Evolutionary conservation across 805 yeast genomes (phyloP).

Genomic region (Starmerella floricola): DNA sequence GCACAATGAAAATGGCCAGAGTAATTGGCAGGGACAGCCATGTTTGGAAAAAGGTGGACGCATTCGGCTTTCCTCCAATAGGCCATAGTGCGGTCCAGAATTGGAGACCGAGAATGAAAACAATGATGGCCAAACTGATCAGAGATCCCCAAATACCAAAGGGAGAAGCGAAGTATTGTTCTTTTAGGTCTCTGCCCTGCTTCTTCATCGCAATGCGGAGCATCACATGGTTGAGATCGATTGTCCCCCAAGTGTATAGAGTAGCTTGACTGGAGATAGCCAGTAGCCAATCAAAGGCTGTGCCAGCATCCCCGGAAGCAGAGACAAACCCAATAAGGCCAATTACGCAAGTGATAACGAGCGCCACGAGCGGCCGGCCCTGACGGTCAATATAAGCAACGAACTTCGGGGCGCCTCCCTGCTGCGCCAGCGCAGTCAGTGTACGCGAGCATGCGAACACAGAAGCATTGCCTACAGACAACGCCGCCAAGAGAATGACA

Average conservation of each 20-base stretch:
- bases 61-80: slow-evolving; percentile 33
- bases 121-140: slow-evolving; percentile 47
- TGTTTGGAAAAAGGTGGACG: slow-evolving; percentile 38
- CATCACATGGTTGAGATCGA: slow-evolving; percentile 43
- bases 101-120: slow-evolving; percentile 55
- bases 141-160: slow-evolving; percentile 57
- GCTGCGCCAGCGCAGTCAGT: slow-evolving; percentile 51
- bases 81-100: slow-evolving; percentile 76
- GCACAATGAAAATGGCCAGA: slow-evolving; percentile 37
- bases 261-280: slow-evolving; percentile 54
- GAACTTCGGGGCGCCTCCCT: slow-evolving; percentile 47
- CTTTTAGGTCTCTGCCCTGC: slow-evolving; percentile 56
- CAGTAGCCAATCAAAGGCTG: slow-evolving; percentile 51
- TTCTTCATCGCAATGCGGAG: slow-evolving; percentile 42
- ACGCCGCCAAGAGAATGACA: slow-evolving; percentile 52
- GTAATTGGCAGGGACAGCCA: slow-evolving; percentile 39
- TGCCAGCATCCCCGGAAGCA: slow-evolving; percentile 40
- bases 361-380: slow-evolving; percentile 59
- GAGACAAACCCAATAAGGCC: slow-evolving; percentile 50
- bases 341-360: slow-evolving; percentile 38
- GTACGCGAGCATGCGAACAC: slow-evolving; percentile 65
- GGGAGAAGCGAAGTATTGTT: slow-evolving; percentile 54
- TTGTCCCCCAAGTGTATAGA: slow-evolving; percentile 51
- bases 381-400: slow-evolving; percentile 55
- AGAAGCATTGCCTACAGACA: slow-evolving; percentile 65